Evolutionary conservation across 1,139 yeast species (phyloP), one percentile per base, ranked within the genome.

Genomic region (Sugiyamaella neomexicana): DNA sequence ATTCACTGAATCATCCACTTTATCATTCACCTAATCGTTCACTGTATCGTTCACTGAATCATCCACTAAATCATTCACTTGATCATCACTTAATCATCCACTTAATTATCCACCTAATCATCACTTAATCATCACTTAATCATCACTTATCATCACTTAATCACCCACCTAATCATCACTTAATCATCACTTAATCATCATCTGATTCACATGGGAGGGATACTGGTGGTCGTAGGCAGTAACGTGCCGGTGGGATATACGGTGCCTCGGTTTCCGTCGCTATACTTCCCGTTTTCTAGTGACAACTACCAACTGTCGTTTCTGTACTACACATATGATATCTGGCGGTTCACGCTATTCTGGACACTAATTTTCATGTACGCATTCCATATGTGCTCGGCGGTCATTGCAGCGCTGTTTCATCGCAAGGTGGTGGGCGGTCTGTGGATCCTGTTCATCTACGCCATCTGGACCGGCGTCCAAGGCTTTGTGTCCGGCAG

Each of bases 261-360:
- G 5, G 77, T 85, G 0, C 99, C 99, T 0, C 56, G 66, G 20
- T 93, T 91, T 66, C 99, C 98, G 2, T 82, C 95, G 3, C 71
- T 93, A 29, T 80, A 77, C 65, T 86, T 93, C 86, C 96, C 96
- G 0, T 65, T 78, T 5, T 70, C 75, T 7, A 68, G 61, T 27
- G 53, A 59, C 68, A 61, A 60, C 39, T 86, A 78, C 70, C 71
- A 77, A 31, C 68, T 77, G 23, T 77, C 90, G 46, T 82, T 78
- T 59, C 78, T 93, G 10, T 91, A 89, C 71, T 80, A 82, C 63
- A 73, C 84, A 1, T 61, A 68, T 34, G 97, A 90, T 64, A 81
- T 91, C n/a, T 90, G 96, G 96, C 71, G 71, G 61, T 93, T 89
- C 74, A 88, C 96, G 0, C 76, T 89, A 5, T 78, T 72, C 61